Evolutionary conservation across 1,284 basidiomycete species (phyloP), one percentile per base, ranked within the genome.

Genomic region (Ceratorhiza oryzae-sativae): DNA sequence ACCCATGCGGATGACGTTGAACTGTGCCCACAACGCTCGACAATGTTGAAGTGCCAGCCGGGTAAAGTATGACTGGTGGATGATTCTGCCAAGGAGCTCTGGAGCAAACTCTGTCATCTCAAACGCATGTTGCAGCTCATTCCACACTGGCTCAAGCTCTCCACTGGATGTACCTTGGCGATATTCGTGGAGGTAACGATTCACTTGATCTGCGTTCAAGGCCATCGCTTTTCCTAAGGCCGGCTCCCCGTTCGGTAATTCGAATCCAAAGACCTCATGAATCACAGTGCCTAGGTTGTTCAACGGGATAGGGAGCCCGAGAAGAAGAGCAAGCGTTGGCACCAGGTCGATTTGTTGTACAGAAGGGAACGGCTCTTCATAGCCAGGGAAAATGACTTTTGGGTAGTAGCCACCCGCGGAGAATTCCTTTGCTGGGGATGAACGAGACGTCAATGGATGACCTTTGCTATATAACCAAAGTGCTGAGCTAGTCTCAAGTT

Each of bases 261-360:
- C 34, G 9, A 51, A 51, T 20, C 15, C 61, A 55, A 99, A 98
- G 18, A 95, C 81, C 78, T 99, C 96, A 0, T 97, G 97, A 27
- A 99, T 93, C 72, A 97, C 82, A 1, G 86, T 87, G 0, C 97
- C 97, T 15, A 99, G 89, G 77, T 94, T 98, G 81, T 97, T 98
- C 83, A 92, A 98, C 0, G 97, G 97, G 59, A 99, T 92, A 0
- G 95, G 94, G 1, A 97, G 81, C 23, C 97, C 96, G 12, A 99
- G 88, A 8, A 98, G 86, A n/a, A 98, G 86, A 1, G 95, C 90
- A 34, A 99, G 80, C 0, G 95, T 92, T 0, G 97, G 94, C 0
- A 98, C 88, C 39, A 99, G 84, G 80, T 98, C 97, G 76, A 99
- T 97, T 81, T 99, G 97, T 75, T 96, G 90, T 61, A 97, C 86